A percentile compares a stretch with the other conserved stretches of the same genome.
phyloP scores from a whole-genome alignment of 352 stramenopile species.

The Globisporangium cystogenes region DNA sequence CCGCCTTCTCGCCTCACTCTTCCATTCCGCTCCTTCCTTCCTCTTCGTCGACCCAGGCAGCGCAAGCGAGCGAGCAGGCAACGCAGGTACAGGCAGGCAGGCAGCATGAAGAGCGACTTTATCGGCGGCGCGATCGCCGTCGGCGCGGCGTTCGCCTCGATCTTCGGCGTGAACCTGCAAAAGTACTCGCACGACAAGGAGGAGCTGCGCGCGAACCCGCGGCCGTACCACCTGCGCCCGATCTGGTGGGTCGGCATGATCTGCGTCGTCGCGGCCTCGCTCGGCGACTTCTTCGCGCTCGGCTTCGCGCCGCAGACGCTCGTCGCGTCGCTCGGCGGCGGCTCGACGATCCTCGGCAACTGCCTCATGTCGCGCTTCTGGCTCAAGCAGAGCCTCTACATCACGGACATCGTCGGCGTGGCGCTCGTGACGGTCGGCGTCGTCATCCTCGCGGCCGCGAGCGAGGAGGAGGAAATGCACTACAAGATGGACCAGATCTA shows the following conservation, averaged over 20 bases:
- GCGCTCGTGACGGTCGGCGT: conserved; percentile 72
- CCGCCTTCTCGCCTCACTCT: neutral
- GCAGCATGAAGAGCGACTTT: conserved; percentile 59
- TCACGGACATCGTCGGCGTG: conserved; percentile 78
- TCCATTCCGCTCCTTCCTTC: conserved; percentile 1
- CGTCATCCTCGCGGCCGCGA: conserved; percentile 69
- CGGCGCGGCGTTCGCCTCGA: conserved; percentile 69
- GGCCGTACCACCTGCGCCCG: conserved; percentile 78
- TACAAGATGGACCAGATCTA: conserved; percentile 88
- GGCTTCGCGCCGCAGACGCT: conserved; percentile 86
- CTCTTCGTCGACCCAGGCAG: too few species aligned
- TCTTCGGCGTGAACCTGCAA: conserved; percentile 90
- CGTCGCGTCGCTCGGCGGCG: conserved; percentile 73
- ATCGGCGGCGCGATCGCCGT: conserved; percentile 79
- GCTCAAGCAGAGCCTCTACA: conserved; percentile 83
- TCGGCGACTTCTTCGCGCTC: conserved; percentile 84
- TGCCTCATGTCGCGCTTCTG: conserved; percentile 83
- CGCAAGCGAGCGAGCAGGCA: too few species aligned
- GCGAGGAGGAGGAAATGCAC: conserved; percentile 60
- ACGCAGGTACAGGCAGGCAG: neutral
- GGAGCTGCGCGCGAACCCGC: conserved; percentile 50
- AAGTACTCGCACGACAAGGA: conserved; percentile 90
- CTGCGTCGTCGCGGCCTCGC: conserved; percentile 70
- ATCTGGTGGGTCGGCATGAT: conserved; percentile 89
- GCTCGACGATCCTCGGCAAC: conserved; percentile 82